Evolutionary conservation across 1,284 basidiomycete genomes (phyloP), one percentile per base, ranked within the genome.

Genomic region (Chalciporus sp.): DNA sequence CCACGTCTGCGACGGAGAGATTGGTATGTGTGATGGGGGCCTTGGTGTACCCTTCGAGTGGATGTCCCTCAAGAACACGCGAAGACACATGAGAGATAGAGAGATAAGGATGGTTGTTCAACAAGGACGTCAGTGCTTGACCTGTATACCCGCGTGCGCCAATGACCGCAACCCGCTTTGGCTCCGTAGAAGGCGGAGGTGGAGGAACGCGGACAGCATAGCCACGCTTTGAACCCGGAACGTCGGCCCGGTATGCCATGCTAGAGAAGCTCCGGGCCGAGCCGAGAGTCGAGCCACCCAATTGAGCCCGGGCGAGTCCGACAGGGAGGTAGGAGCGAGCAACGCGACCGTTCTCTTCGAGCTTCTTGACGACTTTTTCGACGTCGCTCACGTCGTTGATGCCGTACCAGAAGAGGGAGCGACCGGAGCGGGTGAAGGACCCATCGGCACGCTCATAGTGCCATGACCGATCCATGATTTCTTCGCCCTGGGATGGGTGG

Each of bases 401-500:
- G 51, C 96, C 96, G 70, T 97, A 98, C 94, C 96, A 99, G 84
- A 98, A 99, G 68, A 99, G 76, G 67, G 88, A 94, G 71, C 82
- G 85, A 43, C 96, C 95, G 31, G 93, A 93, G 51, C 97, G 84
- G 11, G 95, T 97, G 78, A 99, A 99, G 74, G 91, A 94, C 8
- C 96, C 96, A 64, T 99, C 96, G 1, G 96, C 94, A 52, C 94
- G 86, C 79, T 99, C 97, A 70, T 98, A 99, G 77, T 99, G 96
- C 96, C 96, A 99, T 2, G 90, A 85, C 40, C 95, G 86, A 76
- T 97, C 89, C 42, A 66, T 59, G 53, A 68, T 69, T 77, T 98
- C 96, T 72, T 99, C 95, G 63, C 98, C 95, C 27, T 63, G 66
- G 42, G 56, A 44, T 23, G 56, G 49, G 1, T 63, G 56, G 31